A percentile compares a stretch with the other conserved stretches of the same genome.
Evolutionary conservation across 2,329 filamentous ascomycete genomes (phyloP).

Genomic region (Thielaviopsis populi): DNA sequence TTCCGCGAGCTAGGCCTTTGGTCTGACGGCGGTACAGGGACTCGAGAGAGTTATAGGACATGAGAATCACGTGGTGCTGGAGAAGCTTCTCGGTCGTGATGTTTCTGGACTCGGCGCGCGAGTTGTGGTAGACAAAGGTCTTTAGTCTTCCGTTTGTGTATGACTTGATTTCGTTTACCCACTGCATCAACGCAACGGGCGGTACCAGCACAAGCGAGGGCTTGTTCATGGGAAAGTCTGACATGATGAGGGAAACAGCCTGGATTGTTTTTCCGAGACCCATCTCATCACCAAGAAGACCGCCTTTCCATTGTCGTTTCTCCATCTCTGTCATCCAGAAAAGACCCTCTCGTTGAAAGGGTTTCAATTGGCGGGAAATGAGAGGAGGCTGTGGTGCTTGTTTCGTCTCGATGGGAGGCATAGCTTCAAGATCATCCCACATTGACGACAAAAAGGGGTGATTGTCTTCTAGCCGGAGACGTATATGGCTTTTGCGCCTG

Average conservation of each 20-base stretch:
- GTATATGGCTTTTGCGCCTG: too few relatives aligned
- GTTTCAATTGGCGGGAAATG: constrained; percentile 75
- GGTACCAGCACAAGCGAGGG: constrained; percentile 83
- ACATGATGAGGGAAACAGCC: constrained; percentile 95
- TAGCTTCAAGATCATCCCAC: constrained; percentile 63
- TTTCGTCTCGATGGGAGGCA: constrained; percentile 47
- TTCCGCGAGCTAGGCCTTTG: constrained; percentile 57
- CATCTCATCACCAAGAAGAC: constrained; percentile 93
- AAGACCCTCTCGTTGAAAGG: constrained; percentile 84
- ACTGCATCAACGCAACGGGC: constrained; percentile 90
- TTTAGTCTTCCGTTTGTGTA: constrained; percentile 82
- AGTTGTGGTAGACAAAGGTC: constrained; percentile 79
- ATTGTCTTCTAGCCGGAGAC: constrained; percentile 21
- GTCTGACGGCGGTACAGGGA: constrained; percentile 85
- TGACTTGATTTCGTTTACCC: constrained; percentile 65
- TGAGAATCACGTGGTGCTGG: constrained; percentile 85
- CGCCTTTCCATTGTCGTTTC: constrained; percentile 68
- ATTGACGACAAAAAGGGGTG: constrained; percentile 72
- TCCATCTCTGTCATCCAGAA: constrained; percentile 94
- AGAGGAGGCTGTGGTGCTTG: constrained; percentile 39
- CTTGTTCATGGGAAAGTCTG: constrained; percentile 70
- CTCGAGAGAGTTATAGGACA: constrained; percentile 87
- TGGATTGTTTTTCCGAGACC: constrained; percentile 98
- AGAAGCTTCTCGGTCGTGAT: constrained; percentile 61
- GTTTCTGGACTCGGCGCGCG: constrained; percentile 67